Percentiles rank a stretch among this genome's conserved stretches.
Conservation (phyloP, 495 filamentous ascomycete genomes). For the Xylaria grammica region DNA sequence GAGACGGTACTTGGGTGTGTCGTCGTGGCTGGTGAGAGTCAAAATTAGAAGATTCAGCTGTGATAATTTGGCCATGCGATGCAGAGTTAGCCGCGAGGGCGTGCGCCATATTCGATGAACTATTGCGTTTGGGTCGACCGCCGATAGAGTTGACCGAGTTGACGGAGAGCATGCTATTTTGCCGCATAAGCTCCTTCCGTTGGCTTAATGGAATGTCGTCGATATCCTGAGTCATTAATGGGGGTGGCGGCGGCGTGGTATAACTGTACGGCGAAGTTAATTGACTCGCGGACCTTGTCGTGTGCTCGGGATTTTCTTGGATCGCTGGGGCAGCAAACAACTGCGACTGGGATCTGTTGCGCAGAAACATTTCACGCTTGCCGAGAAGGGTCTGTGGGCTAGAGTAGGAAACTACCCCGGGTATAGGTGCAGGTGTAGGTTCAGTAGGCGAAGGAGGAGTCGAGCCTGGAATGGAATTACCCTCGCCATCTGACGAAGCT, state of each 20-base stretch:
- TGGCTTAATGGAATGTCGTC: conserved; percentile 80
- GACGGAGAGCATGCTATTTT: conserved; percentile 41
- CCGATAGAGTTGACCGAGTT: conserved; percentile 24
- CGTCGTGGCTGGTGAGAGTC: conserved; percentile 65
- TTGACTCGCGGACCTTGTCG: conserved; percentile 38
- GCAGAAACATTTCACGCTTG: conserved; percentile 64
- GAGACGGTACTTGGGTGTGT: conserved; percentile 41
- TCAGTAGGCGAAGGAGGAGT: conserved; percentile 26
- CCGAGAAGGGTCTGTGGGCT: conserved; percentile 63
- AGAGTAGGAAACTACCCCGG: conserved; percentile 42
- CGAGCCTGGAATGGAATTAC: conserved; percentile 18
- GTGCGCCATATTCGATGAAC: conserved; percentile 24
- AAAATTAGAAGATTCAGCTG: conserved; percentile 44
- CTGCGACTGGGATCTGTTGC: conserved; percentile 53
- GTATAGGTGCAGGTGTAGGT: conserved; percentile 33
- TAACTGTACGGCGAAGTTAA: conserved; percentile 41
- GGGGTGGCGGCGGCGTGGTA: conserved; percentile 25
- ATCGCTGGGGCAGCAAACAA: conserved; percentile 28
- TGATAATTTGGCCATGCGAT: conserved; percentile 24
- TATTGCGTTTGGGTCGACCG: conserved; percentile 20
- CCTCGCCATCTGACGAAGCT: conserved; percentile 24
- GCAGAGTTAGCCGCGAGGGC: conserved; percentile 26
- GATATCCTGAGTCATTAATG: conserved; percentile 32
- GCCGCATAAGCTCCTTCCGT: conserved; percentile 61
- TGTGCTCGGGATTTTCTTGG: conserved; percentile 27